Evolutionary conservation across 768 basidiomycete species (phyloP), one percentile per base, ranked within the genome.

Genomic region (Suillus paluster): DNA sequence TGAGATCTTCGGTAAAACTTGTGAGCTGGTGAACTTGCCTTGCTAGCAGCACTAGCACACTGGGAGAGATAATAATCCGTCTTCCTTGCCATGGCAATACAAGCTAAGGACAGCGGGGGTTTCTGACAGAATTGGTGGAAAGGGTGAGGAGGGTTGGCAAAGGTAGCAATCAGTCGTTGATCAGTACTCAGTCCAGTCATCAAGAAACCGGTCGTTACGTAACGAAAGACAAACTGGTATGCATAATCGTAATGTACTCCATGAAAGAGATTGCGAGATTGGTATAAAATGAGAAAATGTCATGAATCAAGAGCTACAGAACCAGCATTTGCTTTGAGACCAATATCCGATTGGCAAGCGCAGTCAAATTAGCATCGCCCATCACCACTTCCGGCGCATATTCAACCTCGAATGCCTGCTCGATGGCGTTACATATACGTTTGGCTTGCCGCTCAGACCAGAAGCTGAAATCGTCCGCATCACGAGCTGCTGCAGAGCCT

Each of bases 391-490:
- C 94, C 25, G 88, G 85, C 10, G 88, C 89, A 72, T 95, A 90
- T 70, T 99, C 96, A 44, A 98, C 90, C 27, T 83, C 86, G 75
- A 97, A 98, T 34, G 90, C 85, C 72, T 93, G 86, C 67, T 91
- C 79, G 61, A 97, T 87, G 30, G 87, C 89, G 21, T 79, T 77
- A 57, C 90, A 90, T 66, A 99, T 98, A 58, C 94, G 86, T 76
- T 89, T 90, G 60, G 97, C 97, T 74, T 99, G 97, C 46, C 81
- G 79, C 68, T 91, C 89, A 2, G 90, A 90, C 94, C 95, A 97
- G 78, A 99, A 95, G 50, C 86, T 84, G 75, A 99, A 99, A 77
- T 99, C 96, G 70, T 99, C 96, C 1, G 88, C 86, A 69, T 96
- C 92, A 49, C 82, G 86, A 39, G 77, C 75, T 45, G 83, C 81